Percentiles rank a stretch among this genome's conserved stretches.
These are phyloP conservation scores for Conticribra guillardii DNA, from an alignment of 108 stramenopile species.

Conservation along the genomic window DNA sequence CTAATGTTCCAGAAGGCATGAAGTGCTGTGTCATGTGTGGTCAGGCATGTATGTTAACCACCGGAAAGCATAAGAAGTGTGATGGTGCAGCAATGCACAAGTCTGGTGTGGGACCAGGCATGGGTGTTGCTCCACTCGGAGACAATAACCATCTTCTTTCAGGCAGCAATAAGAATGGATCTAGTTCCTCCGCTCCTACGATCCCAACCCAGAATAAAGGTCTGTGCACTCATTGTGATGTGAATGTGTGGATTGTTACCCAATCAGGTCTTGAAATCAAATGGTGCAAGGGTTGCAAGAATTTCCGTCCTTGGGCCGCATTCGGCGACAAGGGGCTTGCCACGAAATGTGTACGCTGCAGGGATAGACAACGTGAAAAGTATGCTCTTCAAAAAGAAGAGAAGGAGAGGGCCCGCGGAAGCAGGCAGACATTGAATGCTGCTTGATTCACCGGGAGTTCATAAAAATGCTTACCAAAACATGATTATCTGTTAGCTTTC, in stretches of 20 bases:
- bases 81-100: constrained; percentile 15
- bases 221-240: constrained; percentile 87
- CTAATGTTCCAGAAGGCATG: constrained; percentile 85
- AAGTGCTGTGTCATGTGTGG: constrained; percentile 92
- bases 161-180: constrained; percentile 31
- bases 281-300: constrained; percentile 95
- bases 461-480: neutral
- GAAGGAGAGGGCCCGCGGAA: constrained; percentile 42
- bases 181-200: constrained; percentile 38
- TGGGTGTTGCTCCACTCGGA: constrained; percentile 38
- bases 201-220: constrained; percentile 93
- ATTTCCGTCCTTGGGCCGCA: constrained; percentile 90
- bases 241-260: constrained; percentile 88
- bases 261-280: constrained; percentile 82
- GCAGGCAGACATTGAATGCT: neutral
- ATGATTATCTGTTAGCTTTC: neutral
- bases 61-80: constrained; percentile 62
- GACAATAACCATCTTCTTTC: constrained; percentile 8
- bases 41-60: constrained; percentile 70
- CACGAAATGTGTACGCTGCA: constrained; percentile 88
- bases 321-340: constrained; percentile 92
- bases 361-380: constrained; percentile 88
- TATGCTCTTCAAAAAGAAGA: constrained; percentile 86
- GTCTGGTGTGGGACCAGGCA: constrained; percentile 27
- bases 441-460: neutral